Conservation (phyloP, 768 basidiomycete species). For the Boletus rubescentipes region DNA sequence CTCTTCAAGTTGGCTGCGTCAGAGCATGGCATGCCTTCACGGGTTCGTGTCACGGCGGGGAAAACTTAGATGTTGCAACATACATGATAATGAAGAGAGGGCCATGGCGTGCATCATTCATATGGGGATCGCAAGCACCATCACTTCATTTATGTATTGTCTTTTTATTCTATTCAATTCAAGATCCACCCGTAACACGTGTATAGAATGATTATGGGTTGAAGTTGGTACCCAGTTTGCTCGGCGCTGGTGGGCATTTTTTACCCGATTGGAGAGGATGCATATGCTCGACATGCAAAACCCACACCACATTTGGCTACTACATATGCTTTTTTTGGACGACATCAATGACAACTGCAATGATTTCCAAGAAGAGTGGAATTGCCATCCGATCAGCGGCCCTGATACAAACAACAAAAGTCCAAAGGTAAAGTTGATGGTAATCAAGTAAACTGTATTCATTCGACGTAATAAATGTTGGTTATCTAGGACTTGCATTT, state of each 20-base stretch:
- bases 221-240: conserved; percentile 27
- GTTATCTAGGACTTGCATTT: not conserved
- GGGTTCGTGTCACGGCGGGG: conserved; percentile 26
- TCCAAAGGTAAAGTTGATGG: not conserved
- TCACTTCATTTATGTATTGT: conserved; percentile 7
- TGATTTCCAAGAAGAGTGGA: conserved; percentile 38
- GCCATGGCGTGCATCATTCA: conserved; percentile 26
- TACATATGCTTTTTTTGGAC: conserved; percentile 42
- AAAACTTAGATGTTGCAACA: conserved; percentile 29
- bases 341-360: conserved; percentile 38
- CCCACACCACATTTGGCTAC: conserved; percentile 42
- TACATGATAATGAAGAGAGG: conserved; percentile 26
- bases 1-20: not conserved
- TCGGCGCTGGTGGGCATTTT: conserved; percentile 43
- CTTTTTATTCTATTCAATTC: conserved; percentile 9
- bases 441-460: no score
- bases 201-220: conserved; percentile 3
- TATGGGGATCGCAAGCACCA: conserved; percentile 31
- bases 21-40: conserved; percentile 22
- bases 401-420: conserved; percentile 7
- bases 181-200: conserved; percentile 40
- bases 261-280: conserved; percentile 32
- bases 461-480: not conserved
- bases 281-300: conserved; percentile 36
- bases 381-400: conserved; percentile 31